phyloP scores from a whole-genome alignment of 2,329 filamentous ascomycete species.

The Sclerotinia minor region DNA sequence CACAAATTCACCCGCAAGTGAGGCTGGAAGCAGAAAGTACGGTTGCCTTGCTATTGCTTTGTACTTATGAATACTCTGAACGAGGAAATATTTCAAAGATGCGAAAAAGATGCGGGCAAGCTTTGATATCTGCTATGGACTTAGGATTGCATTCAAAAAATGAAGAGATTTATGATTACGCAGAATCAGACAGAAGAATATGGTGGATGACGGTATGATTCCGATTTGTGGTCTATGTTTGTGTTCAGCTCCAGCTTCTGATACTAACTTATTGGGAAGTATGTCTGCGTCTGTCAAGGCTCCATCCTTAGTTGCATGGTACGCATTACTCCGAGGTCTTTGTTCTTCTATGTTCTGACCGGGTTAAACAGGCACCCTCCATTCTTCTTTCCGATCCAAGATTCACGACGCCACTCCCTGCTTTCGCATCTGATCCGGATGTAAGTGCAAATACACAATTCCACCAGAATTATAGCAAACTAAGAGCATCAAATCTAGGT shows the following conservation, averaged over 20 bases:
- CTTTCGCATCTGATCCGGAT: constrained; percentile 46
- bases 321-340: constrained; percentile 29
- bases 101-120: constrained; percentile 50
- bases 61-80: constrained; percentile 55
- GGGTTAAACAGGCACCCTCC: constrained; percentile 44
- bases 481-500: constrained; percentile 37
- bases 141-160: constrained; percentile 47
- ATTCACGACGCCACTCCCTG: constrained; percentile 49
- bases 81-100: constrained; percentile 55
- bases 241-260: neutral
- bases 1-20: constrained; percentile 46
- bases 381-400: constrained; percentile 48
- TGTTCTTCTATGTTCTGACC: constrained; percentile 5
- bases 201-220: constrained; percentile 55
- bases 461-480: neutral
- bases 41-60: constrained; percentile 50
- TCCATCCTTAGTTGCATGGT: constrained; percentile 54
- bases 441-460: constrained; percentile 31
- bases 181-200: constrained; percentile 49
- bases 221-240: neutral
- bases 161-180: constrained; percentile 45
- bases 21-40: constrained; percentile 51
- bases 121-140: constrained; percentile 50
- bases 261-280: constrained; percentile 39
- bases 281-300: constrained; percentile 52